A percentile compares a stretch with the other conserved stretches of the same genome.
Conservation (phyloP, 2,329 filamentous ascomycete genomes). For the Pseudophaeomoniella oleicola region DNA sequence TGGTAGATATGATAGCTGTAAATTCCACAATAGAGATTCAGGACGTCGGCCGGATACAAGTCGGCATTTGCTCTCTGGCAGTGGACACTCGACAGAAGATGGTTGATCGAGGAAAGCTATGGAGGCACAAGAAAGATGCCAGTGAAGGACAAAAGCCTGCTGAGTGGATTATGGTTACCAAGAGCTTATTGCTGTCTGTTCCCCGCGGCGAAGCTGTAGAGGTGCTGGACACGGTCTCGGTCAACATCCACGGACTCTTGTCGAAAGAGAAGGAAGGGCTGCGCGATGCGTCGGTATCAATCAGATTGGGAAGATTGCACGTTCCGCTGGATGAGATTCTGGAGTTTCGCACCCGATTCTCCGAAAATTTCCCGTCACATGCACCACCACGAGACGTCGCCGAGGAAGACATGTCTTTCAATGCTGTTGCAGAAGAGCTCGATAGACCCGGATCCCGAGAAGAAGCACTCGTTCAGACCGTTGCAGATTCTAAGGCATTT, state of each 20-base stretch:
- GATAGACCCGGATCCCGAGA: slow-evolving; percentile 52
- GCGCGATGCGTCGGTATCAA: slow-evolving; percentile 72
- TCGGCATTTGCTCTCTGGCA: slow-evolving; percentile 70
- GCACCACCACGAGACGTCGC: slow-evolving; percentile 3
- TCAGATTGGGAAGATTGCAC: slow-evolving; percentile 83
- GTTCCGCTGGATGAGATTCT: slow-evolving; percentile 79
- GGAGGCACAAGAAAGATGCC: slow-evolving; percentile 60
- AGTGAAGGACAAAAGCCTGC: slow-evolving; percentile 56
- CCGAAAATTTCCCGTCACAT: not conserved
- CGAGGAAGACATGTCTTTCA: slow-evolving; percentile 48
- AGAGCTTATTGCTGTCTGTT: slow-evolving; percentile 78
- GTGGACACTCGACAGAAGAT: slow-evolving; percentile 87
- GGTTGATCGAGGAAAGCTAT: slow-evolving; percentile 78
- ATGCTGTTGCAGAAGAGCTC: slow-evolving; percentile 60
- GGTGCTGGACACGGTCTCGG: slow-evolving; percentile 68
- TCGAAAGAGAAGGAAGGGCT: slow-evolving; percentile 76
- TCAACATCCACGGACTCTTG: slow-evolving; percentile 85
- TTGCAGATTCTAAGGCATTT: slow-evolving; percentile 88
- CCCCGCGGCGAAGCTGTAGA: slow-evolving; percentile 75
- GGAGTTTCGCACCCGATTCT: slow-evolving; percentile 44
- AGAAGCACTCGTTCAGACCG: slow-evolving; percentile 61
- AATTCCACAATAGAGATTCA: slow-evolving; percentile 64
- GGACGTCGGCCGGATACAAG: slow-evolving; percentile 70
- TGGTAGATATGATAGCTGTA: slow-evolving; percentile 77
- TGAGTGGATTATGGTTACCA: slow-evolving; percentile 81